Evolutionary conservation across 331 rosid genomes (phyloP), one percentile per base, ranked within the genome.

Genomic region (Cucumis variabilis): DNA sequence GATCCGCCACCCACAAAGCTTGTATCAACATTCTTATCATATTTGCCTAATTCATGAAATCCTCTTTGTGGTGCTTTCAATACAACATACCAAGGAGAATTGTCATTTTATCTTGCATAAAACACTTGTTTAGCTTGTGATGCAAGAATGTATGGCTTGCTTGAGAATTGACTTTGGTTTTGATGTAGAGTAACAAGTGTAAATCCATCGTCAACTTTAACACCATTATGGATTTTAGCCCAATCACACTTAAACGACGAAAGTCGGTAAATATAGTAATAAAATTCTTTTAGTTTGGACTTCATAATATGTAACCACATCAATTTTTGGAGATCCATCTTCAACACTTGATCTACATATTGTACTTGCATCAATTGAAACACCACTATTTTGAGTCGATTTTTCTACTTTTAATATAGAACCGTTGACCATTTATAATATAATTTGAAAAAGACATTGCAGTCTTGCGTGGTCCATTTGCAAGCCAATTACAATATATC

Each of bases 391-490:
- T 19, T 84, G 25, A 6, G 71, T 83, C 15, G 21, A 23, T 3
- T 63, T 82, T 21, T 83, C 69, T 7, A 58, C 60, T 48, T 4
- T 20, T 82, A 2, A 82, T 44, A 28, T 58, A 83, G n/a, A 71
- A 87, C 21, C 67, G 44, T 50, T 50, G 71, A 8, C 78, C 84
- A 62, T 87, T 87, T 37, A 87, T 41, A 13, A 82, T 53, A 17
- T 69, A 88, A 2, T 33, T 24, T 5, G 9, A 11, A 13, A 3
- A 73, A 0, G 77, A 25, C 46, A 71, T 11, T 19, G 60, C 70
- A 27, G 1, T 9, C 5, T 15, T 41, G 6, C 28, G 14, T 0
- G 76, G 77, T n/a, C 87, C 87, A 83, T 55, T 15, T 41, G 58
- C 69, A 48, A 27, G 5, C 73, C 65, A 81, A 8, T 62, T 62